Evolutionary conservation across 345 rosid genomes (phyloP).

Genomic region (Erysimum cheiranthoides): DNA sequence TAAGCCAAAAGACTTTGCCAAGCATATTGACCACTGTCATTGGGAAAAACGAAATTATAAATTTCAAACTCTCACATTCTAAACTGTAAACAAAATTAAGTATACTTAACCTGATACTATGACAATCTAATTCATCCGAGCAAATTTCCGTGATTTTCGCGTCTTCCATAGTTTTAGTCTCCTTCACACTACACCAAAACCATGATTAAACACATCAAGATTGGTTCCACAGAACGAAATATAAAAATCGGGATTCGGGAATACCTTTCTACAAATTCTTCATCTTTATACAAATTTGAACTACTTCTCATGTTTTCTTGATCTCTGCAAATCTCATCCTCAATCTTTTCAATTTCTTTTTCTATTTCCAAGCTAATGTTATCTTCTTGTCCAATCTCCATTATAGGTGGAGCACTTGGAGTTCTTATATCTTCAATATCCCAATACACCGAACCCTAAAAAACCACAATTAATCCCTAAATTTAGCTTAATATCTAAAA

Average conservation of each 20-base stretch:
- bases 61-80: background rate
- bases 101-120: slow-evolving; percentile 62
- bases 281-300: slow-evolving; percentile 39
- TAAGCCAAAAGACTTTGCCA: slow-evolving; percentile 94
- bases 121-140: slow-evolving; percentile 56
- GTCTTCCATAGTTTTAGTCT: slow-evolving; percentile 39
- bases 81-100: background rate
- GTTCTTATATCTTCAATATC: slow-evolving; percentile 67
- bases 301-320: slow-evolving; percentile 38
- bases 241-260: background rate
- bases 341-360: slow-evolving; percentile 46
- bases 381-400: slow-evolving; percentile 59
- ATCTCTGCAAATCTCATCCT: slow-evolving; percentile 43
- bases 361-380: slow-evolving; percentile 48
- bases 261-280: slow-evolving; percentile 65
- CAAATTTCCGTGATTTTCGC: slow-evolving; percentile 56
- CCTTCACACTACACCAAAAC: slow-evolving; percentile 49
- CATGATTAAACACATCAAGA: slow-evolving; percentile 33
- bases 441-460: slow-evolving; percentile 52
- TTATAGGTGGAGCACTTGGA: slow-evolving; percentile 92
- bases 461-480: slow-evolving; percentile 7
- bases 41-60: slow-evolving; percentile 7
- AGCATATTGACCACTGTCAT: slow-evolving; percentile 78
- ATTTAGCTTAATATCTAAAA: background rate
- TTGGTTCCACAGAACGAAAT: background rate